Evolutionary conservation across 1,139 yeast species (phyloP).

Genomic region (Barnettozyma hawaiiensis): DNA sequence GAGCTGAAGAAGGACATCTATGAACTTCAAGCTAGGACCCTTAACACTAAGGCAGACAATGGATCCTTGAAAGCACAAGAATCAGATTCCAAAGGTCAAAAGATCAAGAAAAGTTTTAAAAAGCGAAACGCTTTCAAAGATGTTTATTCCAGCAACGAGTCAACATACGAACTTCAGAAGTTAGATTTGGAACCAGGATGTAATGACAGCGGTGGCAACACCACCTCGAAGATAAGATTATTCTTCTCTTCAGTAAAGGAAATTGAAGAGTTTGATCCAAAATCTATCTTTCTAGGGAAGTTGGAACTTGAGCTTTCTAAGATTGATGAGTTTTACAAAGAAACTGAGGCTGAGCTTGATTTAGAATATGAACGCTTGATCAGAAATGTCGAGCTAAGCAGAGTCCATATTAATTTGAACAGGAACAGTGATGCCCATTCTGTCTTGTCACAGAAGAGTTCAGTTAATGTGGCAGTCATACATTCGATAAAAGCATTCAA

Average conservation of each 20-base stretch:
- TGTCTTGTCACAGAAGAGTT: constrained; percentile 20
- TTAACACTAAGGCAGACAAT: constrained; percentile 20
- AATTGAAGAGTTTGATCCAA: constrained; percentile 24
- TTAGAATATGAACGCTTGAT: constrained; percentile 46
- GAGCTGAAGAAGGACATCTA: constrained; percentile 59
- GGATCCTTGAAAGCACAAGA: not conserved
- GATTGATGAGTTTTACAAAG: constrained; percentile 54
- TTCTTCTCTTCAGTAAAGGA: not conserved
- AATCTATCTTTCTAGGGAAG: constrained; percentile 44
- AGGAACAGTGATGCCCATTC: constrained; percentile 16
- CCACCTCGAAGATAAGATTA: constrained; percentile 5
- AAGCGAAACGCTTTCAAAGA: constrained; percentile 4
- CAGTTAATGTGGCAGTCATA: constrained; percentile 18
- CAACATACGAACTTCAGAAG: constrained; percentile 28
- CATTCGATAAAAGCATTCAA: constrained; percentile 19
- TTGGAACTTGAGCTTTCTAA: constrained; percentile 51
- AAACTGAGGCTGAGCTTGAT: constrained; percentile 46
- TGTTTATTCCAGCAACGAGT: constrained; percentile 16
- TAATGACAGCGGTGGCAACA: not conserved
- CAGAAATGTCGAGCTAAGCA: constrained; percentile 36
- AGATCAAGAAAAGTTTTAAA: constrained; percentile 1
- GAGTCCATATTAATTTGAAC: constrained; percentile 15
- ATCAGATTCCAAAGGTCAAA: not conserved
- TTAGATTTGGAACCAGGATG: constrained; percentile 17
- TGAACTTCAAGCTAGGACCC: constrained; percentile 54